Evolutionary conservation across 768 basidiomycete species (phyloP).

Genomic region (Tricholoma terreum): DNA sequence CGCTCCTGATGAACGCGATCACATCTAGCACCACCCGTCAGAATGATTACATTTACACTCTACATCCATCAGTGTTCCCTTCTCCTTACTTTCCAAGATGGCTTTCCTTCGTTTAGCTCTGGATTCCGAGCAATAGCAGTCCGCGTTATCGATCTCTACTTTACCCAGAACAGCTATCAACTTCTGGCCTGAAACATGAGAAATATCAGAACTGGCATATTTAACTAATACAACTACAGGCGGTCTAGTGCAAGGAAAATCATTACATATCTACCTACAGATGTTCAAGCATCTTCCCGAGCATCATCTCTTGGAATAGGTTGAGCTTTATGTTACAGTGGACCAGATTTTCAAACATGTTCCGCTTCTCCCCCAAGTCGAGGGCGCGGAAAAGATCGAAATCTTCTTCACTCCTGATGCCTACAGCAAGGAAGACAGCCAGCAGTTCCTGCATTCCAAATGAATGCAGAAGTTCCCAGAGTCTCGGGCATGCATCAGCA

Average conservation of each 20-base stretch:
- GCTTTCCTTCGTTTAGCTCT: slow-evolving; percentile 8
- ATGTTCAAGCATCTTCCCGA: slow-evolving; percentile 1
- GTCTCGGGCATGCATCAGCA: slow-evolving; percentile 4
- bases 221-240: neutral
- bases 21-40: slow-evolving; percentile 23
- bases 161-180: slow-evolving; percentile 14
- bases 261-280: neutral
- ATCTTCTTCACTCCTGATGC: slow-evolving; percentile 20
- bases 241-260: neutral
- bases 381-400: slow-evolving; percentile 15
- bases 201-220: neutral
- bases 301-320: slow-evolving; percentile 14
- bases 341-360: slow-evolving; percentile 4
- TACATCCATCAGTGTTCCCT: slow-evolving; percentile 10
- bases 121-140: slow-evolving; percentile 17
- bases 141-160: slow-evolving; percentile 10
- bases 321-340: neutral
- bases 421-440: slow-evolving; percentile 21
- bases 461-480: slow-evolving; percentile 15
- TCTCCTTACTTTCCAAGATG: slow-evolving; percentile 1
- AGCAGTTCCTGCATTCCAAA: slow-evolving; percentile 24
- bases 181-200: neutral
- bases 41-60: slow-evolving; percentile 25
- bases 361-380: neutral
- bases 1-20: slow-evolving; percentile 19